phyloP scores from a whole-genome alignment of 148 eudicot genomes.

The Gaultheria prostrata region DNA sequence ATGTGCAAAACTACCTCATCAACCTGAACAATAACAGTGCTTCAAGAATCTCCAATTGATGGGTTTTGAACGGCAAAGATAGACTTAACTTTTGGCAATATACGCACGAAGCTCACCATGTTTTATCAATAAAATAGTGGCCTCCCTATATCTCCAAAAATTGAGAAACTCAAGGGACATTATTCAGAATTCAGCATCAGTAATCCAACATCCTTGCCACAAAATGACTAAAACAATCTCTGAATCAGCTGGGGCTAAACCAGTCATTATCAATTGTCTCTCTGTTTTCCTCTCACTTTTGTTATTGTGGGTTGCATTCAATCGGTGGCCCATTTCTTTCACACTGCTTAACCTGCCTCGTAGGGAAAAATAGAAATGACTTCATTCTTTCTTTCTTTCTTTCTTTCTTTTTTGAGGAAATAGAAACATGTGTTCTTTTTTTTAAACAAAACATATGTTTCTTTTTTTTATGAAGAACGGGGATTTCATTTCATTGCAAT shows the following conservation, averaged over 20 bases:
- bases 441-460: too few relatives aligned
- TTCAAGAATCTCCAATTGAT: too few relatives aligned
- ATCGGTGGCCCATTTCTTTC: not conserved
- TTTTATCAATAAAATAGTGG: not conserved
- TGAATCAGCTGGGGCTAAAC: not conserved
- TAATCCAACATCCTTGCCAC: not conserved
- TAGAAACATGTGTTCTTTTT: too few relatives aligned
- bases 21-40: not conserved
- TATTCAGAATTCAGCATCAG: too few relatives aligned
- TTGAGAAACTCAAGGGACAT: not conserved
- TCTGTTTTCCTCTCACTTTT: not conserved
- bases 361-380: not conserved
- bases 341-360: not conserved
- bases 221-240: not conserved
- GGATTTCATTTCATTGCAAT: too few relatives aligned
- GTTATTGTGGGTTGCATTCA: not conserved
- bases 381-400: not conserved
- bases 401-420: too few relatives aligned
- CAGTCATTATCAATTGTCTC: not conserved
- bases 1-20: too few relatives aligned
- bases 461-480: too few relatives aligned
- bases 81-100: too few relatives aligned
- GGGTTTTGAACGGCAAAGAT: too few relatives aligned
- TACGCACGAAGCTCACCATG: not conserved
- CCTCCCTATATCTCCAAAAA: not conserved